These are phyloP conservation scores for Kwoniella dejecticola DNA, from an alignment of 768 basidiomycete genomes.

Conservation along the genomic window DNA sequence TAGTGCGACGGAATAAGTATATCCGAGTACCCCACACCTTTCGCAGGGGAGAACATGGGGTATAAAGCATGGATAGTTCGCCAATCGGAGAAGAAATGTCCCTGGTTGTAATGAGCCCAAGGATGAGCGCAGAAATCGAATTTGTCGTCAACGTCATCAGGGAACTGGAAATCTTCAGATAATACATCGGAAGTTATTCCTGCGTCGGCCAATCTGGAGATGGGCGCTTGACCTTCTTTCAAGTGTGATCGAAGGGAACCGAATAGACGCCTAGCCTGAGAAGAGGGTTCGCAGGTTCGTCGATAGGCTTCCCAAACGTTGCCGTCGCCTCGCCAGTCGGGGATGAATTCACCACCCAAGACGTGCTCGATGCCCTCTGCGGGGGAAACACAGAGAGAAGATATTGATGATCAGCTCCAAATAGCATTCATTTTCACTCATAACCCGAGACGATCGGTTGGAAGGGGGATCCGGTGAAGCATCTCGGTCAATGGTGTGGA, in stretches of 20 bases:
- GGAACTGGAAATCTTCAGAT: constrained; percentile 67
- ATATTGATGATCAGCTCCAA: background rate
- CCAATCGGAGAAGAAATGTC: constrained; percentile 98
- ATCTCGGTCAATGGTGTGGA: too few relatives aligned
- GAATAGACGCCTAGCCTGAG: constrained; percentile 79
- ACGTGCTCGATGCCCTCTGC: constrained; percentile 63
- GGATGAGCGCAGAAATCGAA: constrained; percentile 80
- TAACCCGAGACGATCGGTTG: too few relatives aligned
- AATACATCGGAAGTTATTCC: constrained; percentile 54
- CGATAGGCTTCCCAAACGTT: constrained; percentile 91
- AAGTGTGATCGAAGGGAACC: constrained; percentile 65
- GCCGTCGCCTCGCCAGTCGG: constrained; percentile 83
- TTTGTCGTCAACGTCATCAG: constrained; percentile 63
- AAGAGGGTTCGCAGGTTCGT: constrained; percentile 78
- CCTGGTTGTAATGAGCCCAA: constrained; percentile 81
- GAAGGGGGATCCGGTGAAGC: too few relatives aligned
- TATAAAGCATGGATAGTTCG: constrained; percentile 82
- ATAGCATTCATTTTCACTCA: too few relatives aligned
- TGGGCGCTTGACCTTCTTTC: constrained; percentile 55
- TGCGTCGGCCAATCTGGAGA: constrained; percentile 51
- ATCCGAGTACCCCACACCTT: constrained; percentile 79
- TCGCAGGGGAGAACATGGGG: constrained; percentile 91
- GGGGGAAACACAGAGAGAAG: background rate
- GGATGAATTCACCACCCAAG: constrained; percentile 67
- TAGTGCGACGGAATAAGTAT: constrained; percentile 96